Percentiles rank a stretch among this genome's conserved stretches.
Evolutionary conservation across 176 grass and related monocot genomes (phyloP).

Genomic region (Echinochloa phyllopogon): DNA sequence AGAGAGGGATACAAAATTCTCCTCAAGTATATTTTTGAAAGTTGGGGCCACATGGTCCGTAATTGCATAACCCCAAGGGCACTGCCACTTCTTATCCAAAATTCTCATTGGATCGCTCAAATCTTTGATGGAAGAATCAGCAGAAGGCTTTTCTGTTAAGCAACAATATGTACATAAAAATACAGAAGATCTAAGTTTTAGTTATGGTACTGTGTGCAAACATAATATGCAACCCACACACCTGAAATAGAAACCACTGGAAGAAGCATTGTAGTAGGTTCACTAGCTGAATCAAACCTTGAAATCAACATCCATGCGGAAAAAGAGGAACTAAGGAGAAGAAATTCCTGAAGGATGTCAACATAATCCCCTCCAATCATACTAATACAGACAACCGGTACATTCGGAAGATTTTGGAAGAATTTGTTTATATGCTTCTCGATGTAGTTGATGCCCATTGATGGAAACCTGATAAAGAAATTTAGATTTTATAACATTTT

Average conservation of each 20-base stretch:
- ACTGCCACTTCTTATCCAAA: slow-evolving; percentile 65
- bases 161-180: slow-evolving; percentile 31
- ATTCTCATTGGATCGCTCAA: slow-evolving; percentile 14
- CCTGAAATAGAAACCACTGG: slow-evolving; percentile 65
- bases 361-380: slow-evolving; percentile 80
- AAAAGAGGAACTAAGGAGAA: slow-evolving; percentile 61
- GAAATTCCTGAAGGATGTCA: slow-evolving; percentile 58
- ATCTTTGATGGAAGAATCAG: slow-evolving; percentile 49
- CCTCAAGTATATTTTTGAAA: slow-evolving; percentile 70
- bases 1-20: slow-evolving; percentile 72
- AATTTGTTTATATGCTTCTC: slow-evolving; percentile 72
- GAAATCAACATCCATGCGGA: slow-evolving; percentile 85
- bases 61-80: slow-evolving; percentile 79
- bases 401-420: slow-evolving; percentile 69
- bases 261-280: slow-evolving; percentile 80
- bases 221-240: slow-evolving; percentile 34
- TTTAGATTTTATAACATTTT: slow-evolving; percentile 14
- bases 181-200: slow-evolving; percentile 32
- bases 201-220: background rate
- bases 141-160: slow-evolving; percentile 58
- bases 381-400: slow-evolving; percentile 88
- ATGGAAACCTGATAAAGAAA: slow-evolving; percentile 54
- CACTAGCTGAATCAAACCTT: slow-evolving; percentile 68
- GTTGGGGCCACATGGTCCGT: slow-evolving; percentile 67
- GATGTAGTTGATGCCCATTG: slow-evolving; percentile 57